Evolutionary conservation across 2,329 filamentous ascomycete species (phyloP).

Genomic region (Fusarium clavum): DNA sequence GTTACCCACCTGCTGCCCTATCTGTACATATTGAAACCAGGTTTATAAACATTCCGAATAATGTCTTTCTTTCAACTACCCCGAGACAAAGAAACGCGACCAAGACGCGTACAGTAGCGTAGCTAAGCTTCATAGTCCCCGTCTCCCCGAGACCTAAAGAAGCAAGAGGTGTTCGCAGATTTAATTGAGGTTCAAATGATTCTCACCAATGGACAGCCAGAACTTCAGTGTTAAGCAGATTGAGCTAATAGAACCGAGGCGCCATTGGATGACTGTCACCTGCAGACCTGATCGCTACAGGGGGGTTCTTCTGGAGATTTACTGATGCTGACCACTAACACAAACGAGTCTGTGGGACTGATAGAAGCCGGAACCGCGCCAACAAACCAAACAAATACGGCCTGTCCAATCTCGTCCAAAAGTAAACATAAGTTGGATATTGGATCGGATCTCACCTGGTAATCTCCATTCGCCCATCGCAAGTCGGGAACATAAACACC

Average conservation of each 20-base stretch:
- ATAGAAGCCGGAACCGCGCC: neutral
- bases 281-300: neutral
- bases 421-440: slow-evolving; percentile 32
- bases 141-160: slow-evolving; percentile 10
- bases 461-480: slow-evolving; percentile 21
- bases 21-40: neutral
- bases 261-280: neutral
- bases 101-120: slow-evolving; percentile 3
- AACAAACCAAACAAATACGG: slow-evolving; percentile 23
- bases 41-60: slow-evolving; percentile 1
- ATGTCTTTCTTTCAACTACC: neutral
- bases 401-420: slow-evolving; percentile 18
- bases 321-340: neutral
- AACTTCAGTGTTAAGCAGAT: slow-evolving; percentile 7
- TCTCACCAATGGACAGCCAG: slow-evolving; percentile 27
- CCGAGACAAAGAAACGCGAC: slow-evolving; percentile 24
- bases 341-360: neutral
- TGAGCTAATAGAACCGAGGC: slow-evolving; percentile 3
- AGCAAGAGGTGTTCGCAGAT: neutral
- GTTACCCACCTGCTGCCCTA: too few relatives aligned
- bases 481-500: neutral
- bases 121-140: slow-evolving; percentile 8
- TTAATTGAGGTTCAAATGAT: slow-evolving; percentile 4
- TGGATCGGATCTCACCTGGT: neutral
- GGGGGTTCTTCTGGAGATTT: slow-evolving; percentile 1